Evolutionary conservation across 2,329 filamentous ascomycete genomes (phyloP), one percentile per base, ranked within the genome.

Genomic region (Arthrobotrys pseudoclavata): DNA sequence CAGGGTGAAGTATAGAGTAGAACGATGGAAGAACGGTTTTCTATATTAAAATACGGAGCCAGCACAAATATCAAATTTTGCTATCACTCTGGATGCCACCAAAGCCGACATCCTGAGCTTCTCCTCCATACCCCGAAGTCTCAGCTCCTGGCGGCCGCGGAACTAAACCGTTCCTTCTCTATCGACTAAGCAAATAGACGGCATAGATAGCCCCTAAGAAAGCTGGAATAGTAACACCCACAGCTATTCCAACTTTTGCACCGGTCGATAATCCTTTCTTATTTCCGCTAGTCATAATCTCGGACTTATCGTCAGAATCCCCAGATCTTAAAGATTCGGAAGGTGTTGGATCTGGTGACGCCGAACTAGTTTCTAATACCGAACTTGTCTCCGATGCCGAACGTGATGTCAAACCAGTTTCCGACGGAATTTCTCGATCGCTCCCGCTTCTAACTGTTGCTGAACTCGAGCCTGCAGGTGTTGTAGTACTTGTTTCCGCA

Each of bases 231-330:
- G 37, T 31, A 26, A 62, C 57, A 26, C 57, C 57, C 5, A 62
- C 22, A 2, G 57, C 57, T 62, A 62, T 62, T 2, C 57, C 57
- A 9, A 20, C 22, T 2, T 13, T 26, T n/a, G 57, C 57, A 0
- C 57, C 57, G 1, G 34, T 47, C 13, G 57, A 22, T 9, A 62
- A 62, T 18, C 57, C 57, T 29, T 62, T 62, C 53, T 24, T 24
- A 3, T 5, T 29, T 42, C 20, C 12, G 7, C 7, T 12, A 20
- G 15, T n/a, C 12, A 15, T 0, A 15, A 10, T 34, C 2, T 26
- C 1, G n/a, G 20, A 12, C 13, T 62, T 37, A 29, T 29, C 12
- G 12, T 15, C 50, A 9, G 1, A 15, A 12, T 22, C 10, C 3
- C n/a, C 37, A 9, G 57, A 18, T 3, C 1, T 45, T 45, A 15